These are phyloP conservation scores for Clavaria fumosa DNA, from an alignment of 768 basidiomycete genomes.

Conservation along the genomic window DNA sequence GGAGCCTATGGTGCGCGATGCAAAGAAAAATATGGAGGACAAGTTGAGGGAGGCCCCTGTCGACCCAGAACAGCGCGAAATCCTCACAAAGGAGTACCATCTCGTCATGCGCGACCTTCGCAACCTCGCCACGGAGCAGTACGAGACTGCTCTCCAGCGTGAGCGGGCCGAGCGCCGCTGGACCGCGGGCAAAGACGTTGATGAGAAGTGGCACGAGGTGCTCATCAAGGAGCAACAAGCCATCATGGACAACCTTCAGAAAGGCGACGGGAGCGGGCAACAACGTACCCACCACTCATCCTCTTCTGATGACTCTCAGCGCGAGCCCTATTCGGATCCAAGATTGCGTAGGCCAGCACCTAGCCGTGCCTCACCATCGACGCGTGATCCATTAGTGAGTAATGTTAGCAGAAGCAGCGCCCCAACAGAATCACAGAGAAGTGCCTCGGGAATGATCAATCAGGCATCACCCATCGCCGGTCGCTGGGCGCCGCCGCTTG, in stretches of 20 bases:
- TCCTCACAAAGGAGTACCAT: slow-evolving; percentile 24
- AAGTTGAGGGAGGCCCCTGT: slow-evolving; percentile 28
- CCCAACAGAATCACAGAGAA: slow-evolving; percentile 43
- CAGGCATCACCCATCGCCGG: too few species aligned
- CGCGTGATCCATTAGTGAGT: background rate
- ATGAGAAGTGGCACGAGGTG: slow-evolving; percentile 16
- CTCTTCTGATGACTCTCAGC: too few species aligned
- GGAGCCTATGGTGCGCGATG: slow-evolving; percentile 35
- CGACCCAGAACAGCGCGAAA: slow-evolving; percentile 17
- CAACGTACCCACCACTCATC: background rate
- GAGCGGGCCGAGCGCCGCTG: slow-evolving; percentile 37
- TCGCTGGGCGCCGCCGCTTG: too few species aligned
- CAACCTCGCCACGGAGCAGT: slow-evolving; percentile 31
- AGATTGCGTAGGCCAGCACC: background rate
- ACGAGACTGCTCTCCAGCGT: slow-evolving; percentile 25
- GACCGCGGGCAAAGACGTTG: slow-evolving; percentile 25
- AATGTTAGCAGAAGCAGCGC: slow-evolving; percentile 14
- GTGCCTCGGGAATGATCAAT: slow-evolving; percentile 28
- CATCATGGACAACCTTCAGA: slow-evolving; percentile 34
- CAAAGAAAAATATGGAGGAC: slow-evolving; percentile 40
- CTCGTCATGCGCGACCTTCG: slow-evolving; percentile 29
- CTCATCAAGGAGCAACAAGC: slow-evolving; percentile 23
- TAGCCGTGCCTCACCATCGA: background rate
- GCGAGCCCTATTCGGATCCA: too few species aligned
- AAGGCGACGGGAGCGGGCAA: slow-evolving; percentile 8